Evolutionary conservation across 202 grass and related monocot species (phyloP), one percentile per base, ranked within the genome.

Genomic region (Setaria italica): DNA sequence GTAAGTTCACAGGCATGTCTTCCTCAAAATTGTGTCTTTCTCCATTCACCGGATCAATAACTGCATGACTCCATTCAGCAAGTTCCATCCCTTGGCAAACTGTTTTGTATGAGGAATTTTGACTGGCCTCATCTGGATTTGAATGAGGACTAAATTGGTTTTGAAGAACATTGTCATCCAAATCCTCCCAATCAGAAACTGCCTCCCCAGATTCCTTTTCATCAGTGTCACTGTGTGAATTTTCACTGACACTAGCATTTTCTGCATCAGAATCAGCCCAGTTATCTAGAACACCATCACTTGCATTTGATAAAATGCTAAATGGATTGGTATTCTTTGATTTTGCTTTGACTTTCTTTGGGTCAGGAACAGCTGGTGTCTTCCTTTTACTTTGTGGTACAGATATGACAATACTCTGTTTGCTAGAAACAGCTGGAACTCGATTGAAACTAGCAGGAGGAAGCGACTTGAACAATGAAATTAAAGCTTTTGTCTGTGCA

Each of bases 111-210:
- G 69, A 77, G 69, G 85, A 90, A 39, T 89, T 83, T 50, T 89
- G 77, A 51, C 79, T 84, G 58, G 30, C 51, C 21, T 77, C 90
- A 85, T 88, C 85, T 50, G 34, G 72, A 85, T 82, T 79, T 39
- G 59, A 88, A 79, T 81, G 51, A 85, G 56, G 54, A 85, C 43
- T 76, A 62, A 60, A 87, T 25, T 85, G 83, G 57, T 62, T 77
- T 53, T 84, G 66, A 90, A 74, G 76, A 62, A 63, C 83, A 70
- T 59, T 56, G 68, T 89, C 87, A 89, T 87, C 80, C 87, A 90
- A 92, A 93, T 86, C 74, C 78, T 92, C 90, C 89, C 81, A 88
- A 78, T 90, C 88, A 82, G 94, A 97, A 80, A 88, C 74, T 72
- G 80, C 30, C 16, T 72, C 84, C 11, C 45, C 67, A 72, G 54